Conservation (phyloP, 176 grass and related monocot species). For the Avena sativa region DNA sequence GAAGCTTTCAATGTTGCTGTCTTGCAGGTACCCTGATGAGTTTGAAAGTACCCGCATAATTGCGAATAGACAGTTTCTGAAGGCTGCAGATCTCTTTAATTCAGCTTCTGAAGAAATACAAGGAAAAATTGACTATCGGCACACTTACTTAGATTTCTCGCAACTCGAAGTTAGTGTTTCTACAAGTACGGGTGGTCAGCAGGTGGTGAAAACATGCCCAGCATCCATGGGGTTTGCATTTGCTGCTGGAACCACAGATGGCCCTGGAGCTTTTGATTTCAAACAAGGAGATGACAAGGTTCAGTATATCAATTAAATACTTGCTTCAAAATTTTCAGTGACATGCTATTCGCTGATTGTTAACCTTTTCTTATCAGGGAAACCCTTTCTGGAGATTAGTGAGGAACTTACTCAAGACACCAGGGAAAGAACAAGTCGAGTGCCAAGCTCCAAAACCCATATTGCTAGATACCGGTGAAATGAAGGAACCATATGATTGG, state of each 20-base stretch:
- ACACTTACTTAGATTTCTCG: conserved; percentile 91
- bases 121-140: conserved; percentile 78
- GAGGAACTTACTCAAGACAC: conserved; percentile 82
- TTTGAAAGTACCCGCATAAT: conserved; percentile 96
- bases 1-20: conserved; percentile 30
- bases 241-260: conserved; percentile 98
- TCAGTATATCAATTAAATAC: conserved; percentile 44
- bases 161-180: conserved; percentile 72
- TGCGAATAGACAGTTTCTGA: conserved; percentile 82
- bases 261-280: conserved; percentile 97
- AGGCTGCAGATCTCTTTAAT: conserved; percentile 84
- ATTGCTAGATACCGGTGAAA: conserved; percentile 98
- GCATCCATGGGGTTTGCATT: conserved; percentile 96
- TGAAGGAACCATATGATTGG: conserved; percentile 93
- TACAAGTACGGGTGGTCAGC: conserved; percentile 50
- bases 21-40: conserved; percentile 88
- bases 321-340: conserved; percentile 23
- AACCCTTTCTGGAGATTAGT: conserved; percentile 96
- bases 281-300: conserved; percentile 92
- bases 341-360: conserved; percentile 33
- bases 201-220: conserved; percentile 85
- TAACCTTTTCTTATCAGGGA: conserved; percentile 61
- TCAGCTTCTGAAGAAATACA: conserved; percentile 81
- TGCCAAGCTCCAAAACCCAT: conserved; percentile 97
- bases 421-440: conserved; percentile 72